Evolutionary conservation across 208 protist species (phyloP).

Genomic region (Leishmania aethiopica): DNA sequence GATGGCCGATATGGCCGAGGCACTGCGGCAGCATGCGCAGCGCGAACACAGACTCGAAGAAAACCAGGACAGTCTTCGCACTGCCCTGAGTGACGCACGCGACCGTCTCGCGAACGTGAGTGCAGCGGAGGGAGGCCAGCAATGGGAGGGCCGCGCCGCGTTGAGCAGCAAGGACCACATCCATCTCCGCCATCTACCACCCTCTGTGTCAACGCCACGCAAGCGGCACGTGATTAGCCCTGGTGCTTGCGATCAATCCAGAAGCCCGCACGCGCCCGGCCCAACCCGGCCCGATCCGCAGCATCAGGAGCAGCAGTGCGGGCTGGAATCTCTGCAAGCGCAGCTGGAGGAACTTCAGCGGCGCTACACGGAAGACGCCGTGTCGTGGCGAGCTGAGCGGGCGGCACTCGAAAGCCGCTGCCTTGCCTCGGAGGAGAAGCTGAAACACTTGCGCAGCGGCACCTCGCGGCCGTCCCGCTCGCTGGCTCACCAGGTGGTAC

Average conservation of each 20-base stretch:
- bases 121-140: background rate
- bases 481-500: conserved; percentile 20
- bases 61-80: background rate
- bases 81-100: background rate
- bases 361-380: conserved; percentile 11
- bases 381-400: conserved; percentile 22
- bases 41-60: conserved; percentile 9
- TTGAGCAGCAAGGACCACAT: background rate
- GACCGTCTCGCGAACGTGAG: background rate
- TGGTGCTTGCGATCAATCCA: background rate
- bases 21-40: conserved; percentile 13
- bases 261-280: background rate
- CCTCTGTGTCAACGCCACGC: background rate
- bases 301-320: background rate
- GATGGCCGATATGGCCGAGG: conserved; percentile 7
- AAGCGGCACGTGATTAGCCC: background rate
- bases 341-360: conserved; percentile 15
- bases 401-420: conserved; percentile 12
- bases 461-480: conserved; percentile 7
- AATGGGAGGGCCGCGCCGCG: background rate
- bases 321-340: background rate
- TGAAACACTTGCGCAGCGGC: background rate
- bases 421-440: conserved; percentile 5
- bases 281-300: background rate
- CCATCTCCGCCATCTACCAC: background rate